Percentiles rank a stretch among this genome's conserved stretches.
These are phyloP conservation scores for Naematelia encephala DNA, from an alignment of 768 basidiomycete species.

Conservation along the genomic window DNA sequence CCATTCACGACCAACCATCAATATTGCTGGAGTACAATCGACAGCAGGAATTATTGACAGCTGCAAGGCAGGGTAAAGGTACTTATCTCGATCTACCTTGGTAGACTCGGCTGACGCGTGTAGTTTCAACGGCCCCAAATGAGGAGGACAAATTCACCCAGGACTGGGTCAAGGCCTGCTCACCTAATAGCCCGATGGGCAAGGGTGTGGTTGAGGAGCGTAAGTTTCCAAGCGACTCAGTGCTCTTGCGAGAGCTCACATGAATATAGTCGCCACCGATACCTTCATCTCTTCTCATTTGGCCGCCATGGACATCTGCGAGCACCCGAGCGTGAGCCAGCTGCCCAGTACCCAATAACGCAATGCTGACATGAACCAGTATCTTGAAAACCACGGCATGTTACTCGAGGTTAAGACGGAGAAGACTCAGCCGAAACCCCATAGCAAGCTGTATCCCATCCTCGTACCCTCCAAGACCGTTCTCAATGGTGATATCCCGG, in stretches of 20 bases:
- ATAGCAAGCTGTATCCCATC: slow-evolving; percentile 50
- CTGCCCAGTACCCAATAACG: not conserved
- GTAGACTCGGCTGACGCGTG: not conserved
- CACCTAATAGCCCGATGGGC: slow-evolving; percentile 45
- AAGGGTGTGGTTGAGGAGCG: slow-evolving; percentile 33
- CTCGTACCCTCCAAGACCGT: slow-evolving; percentile 48
- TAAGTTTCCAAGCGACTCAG: slow-evolving; percentile 17
- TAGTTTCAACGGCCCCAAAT: slow-evolving; percentile 43
- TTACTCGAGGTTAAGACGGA: slow-evolving; percentile 42
- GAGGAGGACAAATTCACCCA: slow-evolving; percentile 44
- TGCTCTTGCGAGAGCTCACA: slow-evolving; percentile 1
- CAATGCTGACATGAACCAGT: slow-evolving; percentile 5
- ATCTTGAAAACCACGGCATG: slow-evolving; percentile 51
- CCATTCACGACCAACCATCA: slow-evolving; percentile 51
- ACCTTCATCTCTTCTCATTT: slow-evolving; percentile 48
- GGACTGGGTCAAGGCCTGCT: slow-evolving; percentile 47
- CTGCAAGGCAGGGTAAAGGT: slow-evolving; percentile 41
- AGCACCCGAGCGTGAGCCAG: slow-evolving; percentile 44
- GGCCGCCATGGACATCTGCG: slow-evolving; percentile 50
- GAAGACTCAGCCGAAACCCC: slow-evolving; percentile 49
- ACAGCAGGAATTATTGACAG: slow-evolving; percentile 41
- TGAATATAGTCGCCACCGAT: slow-evolving; percentile 36
- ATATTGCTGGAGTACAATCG: slow-evolving; percentile 47
- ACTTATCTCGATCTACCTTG: not conserved
- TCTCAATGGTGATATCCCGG: slow-evolving; percentile 50